Evolutionary conservation across 768 basidiomycete species (phyloP), one percentile per base, ranked within the genome.

Genomic region (Artomyces pyxidatus): DNA sequence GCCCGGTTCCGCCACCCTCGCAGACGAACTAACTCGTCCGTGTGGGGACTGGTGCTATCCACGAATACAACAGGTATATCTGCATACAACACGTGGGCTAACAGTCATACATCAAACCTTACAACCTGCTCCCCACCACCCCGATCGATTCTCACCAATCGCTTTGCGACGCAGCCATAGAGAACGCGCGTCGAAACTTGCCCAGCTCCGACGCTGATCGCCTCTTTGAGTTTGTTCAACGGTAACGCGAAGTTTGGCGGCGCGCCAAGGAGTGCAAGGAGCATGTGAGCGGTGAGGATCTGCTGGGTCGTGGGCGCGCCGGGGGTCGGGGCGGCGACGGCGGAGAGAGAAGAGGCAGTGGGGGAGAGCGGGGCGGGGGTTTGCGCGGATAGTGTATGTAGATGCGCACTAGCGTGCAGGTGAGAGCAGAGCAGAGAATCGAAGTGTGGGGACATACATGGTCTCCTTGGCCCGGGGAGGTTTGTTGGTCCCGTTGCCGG

Each of bases 121-220:
- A 89, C 85, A 6, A 80, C 70, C 61, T 90, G 87, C 60, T 86
- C 85, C 28, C 85, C 75, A 4, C 79, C 76, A 17, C 84, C 78
- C 37, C 88, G 71, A 45, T 89, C 87, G 55, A 89, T 87, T 64
- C 78, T 84, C 51, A 90, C 61, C 45, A 90, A 65, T 52, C 84
- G 72, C 66, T 89, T 90, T 14, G 84, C 88, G n/a, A 89, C 84
- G 59, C 87, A 88, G 2, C 72, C 79, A 58, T 87, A 90, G 11
- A 89, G 62, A 14, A 85, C 77, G 37, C 83, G 70, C 8, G 78
- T 82, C 10, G 78, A 69, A 30, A 76, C 73, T 48, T 71, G 68
- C 16, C 71, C 71, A 19, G 65, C 63, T 3, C 66, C 55, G 17
- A 61, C 57, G 6, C 71, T 65, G 19, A 89, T 64, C 19, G 71